A percentile compares a stretch with the other conserved stretches of the same genome.
These are phyloP conservation scores for Verticillium nonalfalfae DNA, from an alignment of 2,329 filamentous ascomycete species.

Conservation along the genomic window DNA sequence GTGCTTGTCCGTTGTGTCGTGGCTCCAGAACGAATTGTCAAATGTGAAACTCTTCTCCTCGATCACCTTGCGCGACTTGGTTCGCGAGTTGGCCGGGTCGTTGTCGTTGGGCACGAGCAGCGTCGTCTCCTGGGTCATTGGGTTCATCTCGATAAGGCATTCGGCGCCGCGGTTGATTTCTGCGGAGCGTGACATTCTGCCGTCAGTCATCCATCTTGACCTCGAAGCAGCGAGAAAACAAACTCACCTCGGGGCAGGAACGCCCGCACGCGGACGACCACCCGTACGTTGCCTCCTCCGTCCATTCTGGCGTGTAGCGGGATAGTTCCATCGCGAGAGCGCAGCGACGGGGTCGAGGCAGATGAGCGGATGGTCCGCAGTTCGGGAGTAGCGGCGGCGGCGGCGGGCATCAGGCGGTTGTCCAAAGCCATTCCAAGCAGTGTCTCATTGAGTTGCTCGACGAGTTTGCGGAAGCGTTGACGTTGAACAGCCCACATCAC, in stretches of 20 bases:
- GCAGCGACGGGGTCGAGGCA: constrained; percentile 72
- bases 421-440: constrained; percentile 35
- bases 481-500: constrained; percentile 17
- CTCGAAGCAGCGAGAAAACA: not conserved
- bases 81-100: constrained; percentile 44
- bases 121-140: constrained; percentile 75
- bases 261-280: constrained; percentile 74
- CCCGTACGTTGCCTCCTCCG: constrained; percentile 69
- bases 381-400: constrained; percentile 24
- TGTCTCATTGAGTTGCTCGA: constrained; percentile 31
- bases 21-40: constrained; percentile 98
- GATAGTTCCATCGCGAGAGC: constrained; percentile 63
- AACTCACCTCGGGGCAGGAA: constrained; percentile 70
- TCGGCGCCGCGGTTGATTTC: constrained; percentile 74
- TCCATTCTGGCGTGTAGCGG: constrained; percentile 51
- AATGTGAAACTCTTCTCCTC: constrained; percentile 94
- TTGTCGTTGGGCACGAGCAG: constrained; percentile 62
- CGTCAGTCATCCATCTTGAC: constrained; percentile 2
- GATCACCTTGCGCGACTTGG: constrained; percentile 64
- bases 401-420: constrained; percentile 37
- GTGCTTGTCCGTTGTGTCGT: constrained; percentile 69
- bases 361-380: constrained; percentile 48
- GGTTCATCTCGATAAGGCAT: constrained; percentile 91
- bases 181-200: constrained; percentile 28
- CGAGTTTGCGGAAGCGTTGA: constrained; percentile 30